phyloP scores from a whole-genome alignment of 192 early-diverging fungal species.

The Umbelopsis vinacea region DNA sequence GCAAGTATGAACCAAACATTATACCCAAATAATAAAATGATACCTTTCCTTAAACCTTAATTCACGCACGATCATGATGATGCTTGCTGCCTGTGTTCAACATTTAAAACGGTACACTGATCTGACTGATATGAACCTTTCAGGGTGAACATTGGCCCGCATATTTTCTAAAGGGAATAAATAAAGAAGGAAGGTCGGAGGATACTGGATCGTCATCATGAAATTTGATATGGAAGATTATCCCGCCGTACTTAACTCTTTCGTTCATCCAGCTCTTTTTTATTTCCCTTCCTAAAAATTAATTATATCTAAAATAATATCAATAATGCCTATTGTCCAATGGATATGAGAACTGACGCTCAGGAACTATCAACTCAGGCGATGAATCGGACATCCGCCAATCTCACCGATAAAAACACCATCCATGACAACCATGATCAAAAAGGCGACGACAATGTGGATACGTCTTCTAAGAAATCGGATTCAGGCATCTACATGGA shows the following conservation, averaged over 20 bases:
- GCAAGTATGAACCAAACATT: too few species aligned
- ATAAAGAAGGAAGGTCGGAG: conserved; percentile 1
- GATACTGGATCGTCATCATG: not conserved
- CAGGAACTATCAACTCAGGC: conserved; percentile 5
- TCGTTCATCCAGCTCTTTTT: not conserved
- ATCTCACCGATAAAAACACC: not conserved
- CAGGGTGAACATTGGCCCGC: too few species aligned
- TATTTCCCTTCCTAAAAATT: conserved; percentile 8
- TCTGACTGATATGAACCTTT: too few species aligned
- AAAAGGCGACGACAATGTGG: conserved; percentile 9
- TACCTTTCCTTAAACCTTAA: too few species aligned
- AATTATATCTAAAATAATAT: not conserved
- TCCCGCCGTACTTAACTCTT: not conserved
- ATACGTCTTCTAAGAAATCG: conserved; percentile 3
- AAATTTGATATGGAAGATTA: not conserved
- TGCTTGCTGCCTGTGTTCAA: too few species aligned
- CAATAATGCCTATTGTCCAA: conserved; percentile 19
- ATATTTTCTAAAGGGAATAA: conserved; percentile 11
- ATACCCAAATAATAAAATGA: too few species aligned
- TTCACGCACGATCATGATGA: too few species aligned
- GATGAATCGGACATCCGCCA: not conserved
- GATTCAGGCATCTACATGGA: conserved; percentile 18
- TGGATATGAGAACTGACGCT: conserved; percentile 16
- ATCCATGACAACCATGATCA: not conserved
- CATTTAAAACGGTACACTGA: too few species aligned